These are phyloP conservation scores for Mycena sp. DNA, from an alignment of 1,284 basidiomycete genomes.

Conservation along the genomic window DNA sequence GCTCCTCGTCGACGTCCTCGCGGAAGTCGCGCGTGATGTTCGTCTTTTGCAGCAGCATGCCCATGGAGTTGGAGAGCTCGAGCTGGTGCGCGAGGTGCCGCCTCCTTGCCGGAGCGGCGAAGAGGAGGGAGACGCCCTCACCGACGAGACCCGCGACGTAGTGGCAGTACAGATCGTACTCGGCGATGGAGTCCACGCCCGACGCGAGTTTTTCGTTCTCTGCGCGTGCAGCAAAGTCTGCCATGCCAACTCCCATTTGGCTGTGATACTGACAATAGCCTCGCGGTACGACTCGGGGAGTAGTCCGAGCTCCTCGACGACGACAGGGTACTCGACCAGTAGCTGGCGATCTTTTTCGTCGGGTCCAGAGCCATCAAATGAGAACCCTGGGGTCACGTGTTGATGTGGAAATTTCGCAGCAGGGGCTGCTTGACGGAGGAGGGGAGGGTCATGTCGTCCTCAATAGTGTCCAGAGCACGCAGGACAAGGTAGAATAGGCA, in stretches of 20 bases:
- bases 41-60: slow-evolving; percentile 97
- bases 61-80: slow-evolving; percentile 95
- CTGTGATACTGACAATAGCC: slow-evolving; percentile 85
- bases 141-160: slow-evolving; percentile 99
- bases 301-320: slow-evolving; percentile 85
- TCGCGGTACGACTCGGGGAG: slow-evolving; percentile 78
- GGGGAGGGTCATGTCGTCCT: slow-evolving; percentile 98
- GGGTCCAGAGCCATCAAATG: slow-evolving; percentile 84
- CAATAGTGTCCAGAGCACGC: slow-evolving; percentile 94
- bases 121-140: slow-evolving; percentile 93
- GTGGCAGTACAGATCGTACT: slow-evolving; percentile 98
- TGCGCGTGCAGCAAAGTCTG: slow-evolving; percentile 90
- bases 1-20: slow-evolving; percentile 88
- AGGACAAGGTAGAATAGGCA: slow-evolving; percentile 97
- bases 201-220: slow-evolving; percentile 50
- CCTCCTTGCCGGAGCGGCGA: slow-evolving; percentile 91
- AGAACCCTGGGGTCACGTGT: slow-evolving; percentile 89
- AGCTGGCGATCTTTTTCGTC: slow-evolving; percentile 92
- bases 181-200: slow-evolving; percentile 67
- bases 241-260: slow-evolving; percentile 96
- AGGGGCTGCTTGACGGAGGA: slow-evolving; percentile 89
- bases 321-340: slow-evolving; percentile 86
- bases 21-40: slow-evolving; percentile 97
- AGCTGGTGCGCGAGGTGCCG: no score
- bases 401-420: slow-evolving; percentile 86